Evolutionary conservation across 495 filamentous ascomycete genomes (phyloP).

Genomic region (Platismatia glauca): DNA sequence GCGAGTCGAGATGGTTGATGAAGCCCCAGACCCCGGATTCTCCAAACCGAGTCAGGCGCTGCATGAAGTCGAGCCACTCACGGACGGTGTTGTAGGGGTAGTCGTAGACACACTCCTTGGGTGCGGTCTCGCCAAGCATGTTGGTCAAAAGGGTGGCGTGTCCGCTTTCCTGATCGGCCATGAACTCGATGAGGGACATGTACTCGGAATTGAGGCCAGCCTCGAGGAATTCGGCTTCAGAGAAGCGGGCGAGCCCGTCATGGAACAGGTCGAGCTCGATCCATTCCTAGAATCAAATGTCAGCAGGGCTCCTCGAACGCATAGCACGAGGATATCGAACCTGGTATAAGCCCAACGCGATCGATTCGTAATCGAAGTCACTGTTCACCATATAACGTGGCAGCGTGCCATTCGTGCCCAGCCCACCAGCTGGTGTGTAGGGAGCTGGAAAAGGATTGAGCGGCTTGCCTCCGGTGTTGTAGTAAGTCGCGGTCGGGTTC

Average conservation of each 20-base stretch:
- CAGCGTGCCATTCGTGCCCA: slow-evolving; percentile 66
- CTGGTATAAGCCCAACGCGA: slow-evolving; percentile 33
- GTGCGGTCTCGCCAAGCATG: slow-evolving; percentile 68
- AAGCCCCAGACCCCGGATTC: slow-evolving; percentile 82
- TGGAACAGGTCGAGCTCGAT: slow-evolving; percentile 87
- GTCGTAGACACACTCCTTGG: slow-evolving; percentile 69
- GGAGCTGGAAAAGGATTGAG: slow-evolving; percentile 57
- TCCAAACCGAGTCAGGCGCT: slow-evolving; percentile 74
- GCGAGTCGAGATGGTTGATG: slow-evolving; percentile 68
- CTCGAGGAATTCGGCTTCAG: slow-evolving; percentile 56
- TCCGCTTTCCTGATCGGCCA: slow-evolving; percentile 78
- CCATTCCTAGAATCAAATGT: slow-evolving; percentile 63
- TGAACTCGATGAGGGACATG: slow-evolving; percentile 65
- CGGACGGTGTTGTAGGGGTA: slow-evolving; percentile 70
- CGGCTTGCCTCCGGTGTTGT: slow-evolving; percentile 63
- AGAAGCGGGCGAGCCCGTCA: slow-evolving; percentile 63
- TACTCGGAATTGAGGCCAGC: slow-evolving; percentile 62
- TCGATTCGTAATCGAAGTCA: slow-evolving; percentile 68
- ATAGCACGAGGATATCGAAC: not conserved
- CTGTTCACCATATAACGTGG: slow-evolving; percentile 65
- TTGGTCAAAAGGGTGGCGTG: slow-evolving; percentile 73
- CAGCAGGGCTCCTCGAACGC: slow-evolving; percentile 29
- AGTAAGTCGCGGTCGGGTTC: slow-evolving; percentile 46
- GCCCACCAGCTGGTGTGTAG: slow-evolving; percentile 64
- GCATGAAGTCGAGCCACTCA: slow-evolving; percentile 79